Conservation (phyloP, 1,139 yeast genomes). For the Meyerozyma elateridarum region DNA sequence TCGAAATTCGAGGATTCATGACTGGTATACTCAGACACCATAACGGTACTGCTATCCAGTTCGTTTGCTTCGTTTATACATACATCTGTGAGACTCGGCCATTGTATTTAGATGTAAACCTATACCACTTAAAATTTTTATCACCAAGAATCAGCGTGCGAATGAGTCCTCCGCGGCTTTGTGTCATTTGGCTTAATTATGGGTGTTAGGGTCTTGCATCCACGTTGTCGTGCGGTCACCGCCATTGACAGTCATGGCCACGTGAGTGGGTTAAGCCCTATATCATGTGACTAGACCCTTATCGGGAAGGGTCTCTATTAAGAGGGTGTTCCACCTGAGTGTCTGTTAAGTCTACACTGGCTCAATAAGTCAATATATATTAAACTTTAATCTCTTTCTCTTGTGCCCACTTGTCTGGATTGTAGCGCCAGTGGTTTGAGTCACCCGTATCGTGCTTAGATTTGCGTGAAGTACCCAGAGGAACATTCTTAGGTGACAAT, state of each 20-base stretch:
- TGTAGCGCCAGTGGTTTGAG: slow-evolving; percentile 67
- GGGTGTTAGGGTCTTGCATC: slow-evolving; percentile 2
- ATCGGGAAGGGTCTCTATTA: no score
- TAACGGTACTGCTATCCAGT: slow-evolving; percentile 1
- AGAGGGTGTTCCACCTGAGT: no score
- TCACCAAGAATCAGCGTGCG: slow-evolving; percentile 4
- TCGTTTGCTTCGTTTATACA: slow-evolving; percentile 28
- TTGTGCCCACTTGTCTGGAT: slow-evolving; percentile 47
- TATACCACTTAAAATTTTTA: slow-evolving; percentile 4
- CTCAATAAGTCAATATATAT: not conserved
- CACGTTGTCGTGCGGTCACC: not conserved
- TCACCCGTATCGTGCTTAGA: slow-evolving; percentile 48
- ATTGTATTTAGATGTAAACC: slow-evolving; percentile 38
- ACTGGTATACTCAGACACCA: not conserved
- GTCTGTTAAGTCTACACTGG: no score
- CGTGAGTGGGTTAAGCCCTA: slow-evolving; percentile 12
- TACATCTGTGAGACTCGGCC: slow-evolving; percentile 98
- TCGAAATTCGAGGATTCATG: not conserved
- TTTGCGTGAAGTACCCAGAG: slow-evolving; percentile 57
- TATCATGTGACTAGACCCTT: no score
- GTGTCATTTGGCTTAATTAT: not conserved
- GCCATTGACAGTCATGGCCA: slow-evolving; percentile 1
- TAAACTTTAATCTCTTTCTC: slow-evolving; percentile 52
- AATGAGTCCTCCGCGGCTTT: slow-evolving; percentile 2
- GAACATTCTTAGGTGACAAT: slow-evolving; percentile 58